Percentiles rank a stretch among this genome's conserved stretches.
Evolutionary conservation across 1,139 yeast genomes (phyloP).

Genomic region (Candida glucosophila): DNA sequence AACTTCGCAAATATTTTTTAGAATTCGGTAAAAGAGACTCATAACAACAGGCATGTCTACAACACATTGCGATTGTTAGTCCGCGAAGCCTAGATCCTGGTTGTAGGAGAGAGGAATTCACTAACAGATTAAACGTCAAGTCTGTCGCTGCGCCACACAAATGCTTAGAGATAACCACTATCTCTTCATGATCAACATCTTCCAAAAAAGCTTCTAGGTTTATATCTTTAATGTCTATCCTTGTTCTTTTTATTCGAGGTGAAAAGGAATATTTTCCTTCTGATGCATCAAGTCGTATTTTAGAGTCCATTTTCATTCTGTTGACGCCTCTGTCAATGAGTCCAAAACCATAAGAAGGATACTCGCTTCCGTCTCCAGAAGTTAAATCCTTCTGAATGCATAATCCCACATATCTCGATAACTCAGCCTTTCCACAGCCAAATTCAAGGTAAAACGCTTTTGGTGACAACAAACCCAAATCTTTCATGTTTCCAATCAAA

Average conservation of each 20-base stretch:
- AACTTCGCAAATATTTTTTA: slow-evolving; percentile 23
- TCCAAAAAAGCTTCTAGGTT: slow-evolving; percentile 39
- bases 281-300: slow-evolving; percentile 47
- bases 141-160: slow-evolving; percentile 94
- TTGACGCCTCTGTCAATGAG: slow-evolving; percentile 73
- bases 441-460: slow-evolving; percentile 54
- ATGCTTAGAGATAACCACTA: slow-evolving; percentile 75
- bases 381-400: slow-evolving; percentile 28
- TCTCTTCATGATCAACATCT: slow-evolving; percentile 11
- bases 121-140: slow-evolving; percentile 60
- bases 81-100: slow-evolving; percentile 32
- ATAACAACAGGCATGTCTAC: slow-evolving; percentile 74
- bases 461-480: slow-evolving; percentile 27
- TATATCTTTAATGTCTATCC: slow-evolving; percentile 76
- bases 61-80: slow-evolving; percentile 83
- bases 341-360: slow-evolving; percentile 43
- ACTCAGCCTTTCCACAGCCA: slow-evolving; percentile 88
- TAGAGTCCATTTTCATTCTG: slow-evolving; percentile 70
- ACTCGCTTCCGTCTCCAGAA: background rate
- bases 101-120: slow-evolving; percentile 27
- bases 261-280: slow-evolving; percentile 10
- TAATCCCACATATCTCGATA: slow-evolving; percentile 58
- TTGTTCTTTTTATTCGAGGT: slow-evolving; percentile 43
- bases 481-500: slow-evolving; percentile 59
- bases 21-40: slow-evolving; percentile 46